Evolutionary conservation across 495 filamentous ascomycete genomes (phyloP).

Genomic region (Apiosordaria backusii): DNA sequence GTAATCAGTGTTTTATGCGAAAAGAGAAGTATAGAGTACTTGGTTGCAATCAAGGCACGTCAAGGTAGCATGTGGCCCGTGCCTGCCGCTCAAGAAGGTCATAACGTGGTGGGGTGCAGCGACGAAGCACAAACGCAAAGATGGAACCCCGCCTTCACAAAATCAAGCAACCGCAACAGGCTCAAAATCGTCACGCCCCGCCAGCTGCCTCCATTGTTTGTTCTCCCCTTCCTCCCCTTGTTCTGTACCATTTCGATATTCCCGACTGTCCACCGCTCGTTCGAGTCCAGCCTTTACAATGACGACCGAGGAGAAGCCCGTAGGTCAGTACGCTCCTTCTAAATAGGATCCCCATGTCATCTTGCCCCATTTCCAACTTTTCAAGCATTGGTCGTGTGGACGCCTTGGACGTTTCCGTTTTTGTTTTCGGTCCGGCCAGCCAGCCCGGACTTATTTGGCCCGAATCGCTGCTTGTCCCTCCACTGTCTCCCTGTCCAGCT

Average conservation of each 20-base stretch:
- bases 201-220: slow-evolving; percentile 17
- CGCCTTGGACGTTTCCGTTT: background rate
- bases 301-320: slow-evolving; percentile 39
- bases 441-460: background rate
- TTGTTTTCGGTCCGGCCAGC: no score
- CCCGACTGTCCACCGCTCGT: slow-evolving; percentile 3
- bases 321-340: slow-evolving; percentile 34
- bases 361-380: slow-evolving; percentile 4
- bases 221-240: slow-evolving; percentile 15
- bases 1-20: background rate
- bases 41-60: background rate
- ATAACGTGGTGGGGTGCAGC: background rate
- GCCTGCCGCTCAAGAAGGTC: background rate
- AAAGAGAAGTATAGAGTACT: background rate
- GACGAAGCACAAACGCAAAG: slow-evolving; percentile 20
- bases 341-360: background rate
- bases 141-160: slow-evolving; percentile 41
- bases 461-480: background rate
- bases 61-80: background rate
- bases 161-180: slow-evolving; percentile 28
- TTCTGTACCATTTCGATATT: background rate
- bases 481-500: background rate
- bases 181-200: slow-evolving; percentile 32
- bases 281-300: slow-evolving; percentile 25
- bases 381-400: slow-evolving; percentile 6